Evolutionary conservation across 164 flowering plant genomes (phyloP), one percentile per base, ranked within the genome.

Genomic region (Vitis cinerea): DNA sequence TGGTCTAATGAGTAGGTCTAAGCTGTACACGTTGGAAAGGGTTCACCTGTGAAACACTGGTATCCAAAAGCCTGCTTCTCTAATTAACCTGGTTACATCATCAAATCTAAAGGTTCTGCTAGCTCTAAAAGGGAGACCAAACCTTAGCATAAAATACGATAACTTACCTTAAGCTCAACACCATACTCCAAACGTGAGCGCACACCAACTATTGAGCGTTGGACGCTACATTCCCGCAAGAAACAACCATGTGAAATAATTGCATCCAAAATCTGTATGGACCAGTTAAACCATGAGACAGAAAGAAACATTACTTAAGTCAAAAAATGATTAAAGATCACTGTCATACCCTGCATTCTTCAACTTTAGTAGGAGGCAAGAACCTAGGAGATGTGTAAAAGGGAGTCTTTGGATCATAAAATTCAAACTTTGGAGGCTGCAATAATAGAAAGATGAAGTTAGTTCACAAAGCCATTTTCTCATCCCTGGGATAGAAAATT

Each of bases 211-310:
- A 94, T 76, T 29, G 98, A 91, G 78, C 85, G 90, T 72, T 88
- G 75, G 55, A 94, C 75, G 11, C 87, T 90, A 73, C 97, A 92
- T 77, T 91, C 99, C 29, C 86, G 79, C 82, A 95, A 75, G 84
- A 95, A 95, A 82, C 99, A 95, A 53, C 99, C 99, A 61, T 93
- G 99, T 29, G 99, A 95, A 53, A 95, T 79, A 67, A 95, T 93
- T 52, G 99, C 84, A 77, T 93, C 89, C 8, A 82, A 37, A 63
- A 95, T 89, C 99, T 95, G 89, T 80, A 81, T 57, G 8, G 73
- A 67, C 10, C 55, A 71, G 50, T 27, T 48, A 14, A 71, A 65
- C 48, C 16, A 53, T 74, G 66, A 76, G 78, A 66, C 63, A 52
- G 61, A 70, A 15, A 17, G 71, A 63, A 44, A 31, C 9, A 31